Evolutionary conservation across 2,329 filamentous ascomycete species (phyloP), one percentile per base, ranked within the genome.

Genomic region (Coniosporium tulheliwenetii): DNA sequence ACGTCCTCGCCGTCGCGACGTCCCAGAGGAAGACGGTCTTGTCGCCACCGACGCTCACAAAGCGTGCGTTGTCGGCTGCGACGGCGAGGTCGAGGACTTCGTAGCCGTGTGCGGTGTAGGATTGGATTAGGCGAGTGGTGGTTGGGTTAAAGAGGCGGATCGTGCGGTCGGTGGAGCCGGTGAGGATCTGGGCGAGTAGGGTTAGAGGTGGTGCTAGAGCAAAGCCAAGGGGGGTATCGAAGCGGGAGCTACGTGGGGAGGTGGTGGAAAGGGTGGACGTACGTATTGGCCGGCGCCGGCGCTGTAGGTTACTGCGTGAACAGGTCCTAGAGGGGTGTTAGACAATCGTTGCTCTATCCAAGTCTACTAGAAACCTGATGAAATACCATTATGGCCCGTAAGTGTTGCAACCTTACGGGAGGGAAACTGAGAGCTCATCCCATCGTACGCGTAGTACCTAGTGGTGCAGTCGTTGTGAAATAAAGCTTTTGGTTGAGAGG

Each of bases 21-120:
- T 98, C 91, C 91, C 91, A 96, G 5, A 95, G 70, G 56, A 95
- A 95, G 0, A 94, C 85, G 45, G 75, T 71, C 50, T 89, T 83
- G 64, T 98, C 91, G 44, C 91, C 91, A 49, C 91, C 91, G 1
- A 77, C 75, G n/a, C 80, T 87, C 8, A 79, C 80, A 59, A 98
- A 95, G 36, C 77, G 77, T 48, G 85, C 74, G 61, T 98, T 98
- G 63, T 85, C 80, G 16, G 66, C 55, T 13, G 66, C 59, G 39
- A 95, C 81, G 40, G 74, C 69, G 33, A 98, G 70, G 48, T 84
- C 82, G 44, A 95, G 78, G 7, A 98, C 81, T 50, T 87, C 82
- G 65, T 98, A 94, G 49, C 85, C 87, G 62, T 98, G 91, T 2
- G 83, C 85, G 31, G 78, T 67, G 64, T 94, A 98, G 31, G 77